Percentiles rank a stretch among this genome's conserved stretches.
phyloP scores from a whole-genome alignment of 257 asterid genomes.

The Scutellaria baicalensis region DNA sequence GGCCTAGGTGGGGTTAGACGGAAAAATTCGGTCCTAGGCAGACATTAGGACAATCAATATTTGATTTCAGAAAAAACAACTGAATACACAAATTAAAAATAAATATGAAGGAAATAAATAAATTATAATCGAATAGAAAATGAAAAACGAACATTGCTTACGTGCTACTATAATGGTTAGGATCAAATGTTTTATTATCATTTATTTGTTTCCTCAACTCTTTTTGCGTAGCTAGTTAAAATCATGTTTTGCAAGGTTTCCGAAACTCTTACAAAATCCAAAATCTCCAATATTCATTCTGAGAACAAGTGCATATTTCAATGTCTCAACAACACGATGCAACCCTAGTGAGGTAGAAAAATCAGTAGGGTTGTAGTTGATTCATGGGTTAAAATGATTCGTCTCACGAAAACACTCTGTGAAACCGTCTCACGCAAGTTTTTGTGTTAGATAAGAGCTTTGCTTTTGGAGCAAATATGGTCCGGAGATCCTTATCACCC shows the following conservation, averaged over 20 bases:
- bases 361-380: too few species aligned
- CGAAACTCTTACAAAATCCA: conserved; percentile 14
- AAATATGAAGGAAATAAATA: too few species aligned
- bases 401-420: too few species aligned
- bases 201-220: conserved; percentile 28
- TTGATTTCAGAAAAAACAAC: too few species aligned
- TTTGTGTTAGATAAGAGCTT: conserved; percentile 21
- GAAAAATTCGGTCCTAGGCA: too few species aligned
- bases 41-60: too few species aligned
- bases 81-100: too few species aligned
- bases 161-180: conserved; percentile 46
- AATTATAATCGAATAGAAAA: too few species aligned
- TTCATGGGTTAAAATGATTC: too few species aligned
- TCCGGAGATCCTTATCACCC: conserved; percentile 9
- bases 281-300: conserved; percentile 49
- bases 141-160: conserved; percentile 3
- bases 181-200: conserved; percentile 38
- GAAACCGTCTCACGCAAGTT: too few species aligned
- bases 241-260: conserved; percentile 25
- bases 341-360: conserved; percentile 11
- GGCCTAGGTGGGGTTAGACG: too few species aligned
- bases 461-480: conserved; percentile 29
- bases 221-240: conserved; percentile 20
- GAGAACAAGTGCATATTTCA: conserved; percentile 41
- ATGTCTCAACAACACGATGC: conserved; percentile 36